Base-by-base conservation (phyloP, 148 eudicot species). In the Cornus suecica region DNA sequence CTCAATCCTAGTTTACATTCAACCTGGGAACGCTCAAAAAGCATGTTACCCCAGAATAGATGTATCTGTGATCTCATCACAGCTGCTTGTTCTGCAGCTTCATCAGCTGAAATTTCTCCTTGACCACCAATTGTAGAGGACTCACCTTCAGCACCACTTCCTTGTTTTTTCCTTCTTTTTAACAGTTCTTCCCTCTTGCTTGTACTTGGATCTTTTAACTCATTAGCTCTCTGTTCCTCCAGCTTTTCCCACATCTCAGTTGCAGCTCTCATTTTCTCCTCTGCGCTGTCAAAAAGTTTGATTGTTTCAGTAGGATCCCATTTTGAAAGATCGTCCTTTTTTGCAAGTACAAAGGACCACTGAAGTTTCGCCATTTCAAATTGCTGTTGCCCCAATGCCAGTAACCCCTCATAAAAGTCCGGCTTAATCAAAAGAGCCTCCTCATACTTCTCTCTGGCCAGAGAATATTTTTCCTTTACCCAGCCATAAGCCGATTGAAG, bases 281-380 rank as follows among this genome's bases (percentile, higher is more conserved):
- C 94, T 4, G 99, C 99, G 54, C 89, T 89, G 79, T 91, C 85
- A 65, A 87, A 95, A 37, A 95, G 96, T 30, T 77, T 32, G 56
- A 92, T 86, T 2, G 94, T 91, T 73, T 91, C 94, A 0, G 83
- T 74, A 9, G 91, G 84, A 76, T 91, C 93, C 97, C 97, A 92
- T 42, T 74, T 85, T 8, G 90, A 85, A 68, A 91, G 84, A 73
- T 95, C 97, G 15, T 87, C 94, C 76, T 91, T 91, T 81, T 91
- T 91, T 3, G 97, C 97, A 48, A 87, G 71, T 48, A 86, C 89
- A 77, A 87, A 95, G 7, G 97, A 91, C 99, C 97, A 95, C 22
- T 92, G 92, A 70, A 95, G 97, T 81, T 92, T 95, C 6, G 97
- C 97, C 99, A 89, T 91, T 84, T 95, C 97, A 74, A 95, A 95